phyloP scores from a whole-genome alignment of 495 filamentous ascomycete species.

The Trichoderma virens region DNA sequence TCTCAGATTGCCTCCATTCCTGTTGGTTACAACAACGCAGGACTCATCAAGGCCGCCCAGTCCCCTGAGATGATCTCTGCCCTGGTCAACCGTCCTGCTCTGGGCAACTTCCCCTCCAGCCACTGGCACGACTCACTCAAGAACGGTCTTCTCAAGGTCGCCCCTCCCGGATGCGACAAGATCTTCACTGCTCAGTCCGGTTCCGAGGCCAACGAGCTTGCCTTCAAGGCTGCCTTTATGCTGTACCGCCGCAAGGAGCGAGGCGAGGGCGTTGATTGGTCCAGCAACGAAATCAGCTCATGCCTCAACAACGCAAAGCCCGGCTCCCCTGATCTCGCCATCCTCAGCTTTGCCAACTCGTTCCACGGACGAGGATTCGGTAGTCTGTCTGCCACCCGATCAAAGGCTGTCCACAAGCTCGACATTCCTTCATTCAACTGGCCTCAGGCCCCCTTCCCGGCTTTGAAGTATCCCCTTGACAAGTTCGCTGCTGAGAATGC shows the following conservation, averaged over 20 bases:
- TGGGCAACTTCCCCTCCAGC: slow-evolving; percentile 90
- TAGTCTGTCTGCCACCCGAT: slow-evolving; percentile 83
- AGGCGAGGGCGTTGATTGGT: slow-evolving; percentile 78
- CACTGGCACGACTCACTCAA: slow-evolving; percentile 82
- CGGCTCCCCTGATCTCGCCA: slow-evolving; percentile 76
- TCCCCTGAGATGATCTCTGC: slow-evolving; percentile 73
- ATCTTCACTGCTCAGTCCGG: slow-evolving; percentile 96
- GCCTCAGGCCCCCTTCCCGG: slow-evolving; percentile 91
- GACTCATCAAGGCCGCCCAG: slow-evolving; percentile 59
- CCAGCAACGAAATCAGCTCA: slow-evolving; percentile 65
- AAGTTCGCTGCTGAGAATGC: slow-evolving; percentile 75
- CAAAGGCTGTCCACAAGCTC: slow-evolving; percentile 96
- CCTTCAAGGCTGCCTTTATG: slow-evolving; percentile 99
- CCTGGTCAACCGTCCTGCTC: slow-evolving; percentile 86
- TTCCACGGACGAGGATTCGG: slow-evolving; percentile 98
- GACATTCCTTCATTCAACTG: slow-evolving; percentile 98
- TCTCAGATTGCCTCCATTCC: slow-evolving; percentile 97
- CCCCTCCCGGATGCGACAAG: slow-evolving; percentile 85
- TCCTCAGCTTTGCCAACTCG: slow-evolving; percentile 83
- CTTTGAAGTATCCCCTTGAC: slow-evolving; percentile 84
- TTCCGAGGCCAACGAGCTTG: slow-evolving; percentile 95
- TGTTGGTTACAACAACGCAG: slow-evolving; percentile 92
- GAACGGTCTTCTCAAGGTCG: slow-evolving; percentile 77
- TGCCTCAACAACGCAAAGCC: slow-evolving; percentile 82
- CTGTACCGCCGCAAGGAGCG: slow-evolving; percentile 84